Evolutionary conservation across 768 basidiomycete genomes (phyloP), one percentile per base, ranked within the genome.

Genomic region (Serendipita sp.): DNA sequence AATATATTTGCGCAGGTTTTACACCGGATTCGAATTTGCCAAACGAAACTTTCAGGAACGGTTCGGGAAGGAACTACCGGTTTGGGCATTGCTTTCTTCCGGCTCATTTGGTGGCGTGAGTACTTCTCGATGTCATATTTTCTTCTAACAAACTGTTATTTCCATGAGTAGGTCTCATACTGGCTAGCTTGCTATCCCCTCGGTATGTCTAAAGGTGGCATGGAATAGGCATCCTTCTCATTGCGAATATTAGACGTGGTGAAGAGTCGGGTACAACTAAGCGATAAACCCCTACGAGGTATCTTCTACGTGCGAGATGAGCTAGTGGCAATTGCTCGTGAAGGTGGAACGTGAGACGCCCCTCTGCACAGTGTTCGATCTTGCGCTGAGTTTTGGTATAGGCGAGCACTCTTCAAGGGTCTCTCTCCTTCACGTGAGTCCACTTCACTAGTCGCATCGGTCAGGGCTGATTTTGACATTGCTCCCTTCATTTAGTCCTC

Each of bases 181-280:
- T 99, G 96, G 96, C 78, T 96, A 1, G 82, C 90, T 0, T 93
- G 87, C 71, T 97, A 95, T 73, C 95, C 92, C 0, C 77, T 95
- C 3, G 88, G 87, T 87, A 41, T 1, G 38, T 41, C 38, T 13
- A 41, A 41, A 41, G 38, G 13, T 5, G 13, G 60, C 5, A 72
- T 65, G 0, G 2, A 0, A 15, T 3, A 30, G 7, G 16, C 15
- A 13, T 54, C 13, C 35, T 18, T 45, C 45, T 64, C 45, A 2
- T 64, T 64, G 54, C 3, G 11, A 8, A 63, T 45, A 45, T 13
- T 41, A 88, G 93, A 97, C 68, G 89, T 96, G 3, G 82, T 94
- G 37, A 97, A 97, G 76, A 93, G 91, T 3, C 84, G 92, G 41
- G 78, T 96, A 8, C 94, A 97, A 70, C 79, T 94, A 4, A 83